A percentile compares a stretch with the other conserved stretches of the same genome.
phyloP scores from a whole-genome alignment of 75 land plant species.

The Cryptomeria japonica region DNA sequence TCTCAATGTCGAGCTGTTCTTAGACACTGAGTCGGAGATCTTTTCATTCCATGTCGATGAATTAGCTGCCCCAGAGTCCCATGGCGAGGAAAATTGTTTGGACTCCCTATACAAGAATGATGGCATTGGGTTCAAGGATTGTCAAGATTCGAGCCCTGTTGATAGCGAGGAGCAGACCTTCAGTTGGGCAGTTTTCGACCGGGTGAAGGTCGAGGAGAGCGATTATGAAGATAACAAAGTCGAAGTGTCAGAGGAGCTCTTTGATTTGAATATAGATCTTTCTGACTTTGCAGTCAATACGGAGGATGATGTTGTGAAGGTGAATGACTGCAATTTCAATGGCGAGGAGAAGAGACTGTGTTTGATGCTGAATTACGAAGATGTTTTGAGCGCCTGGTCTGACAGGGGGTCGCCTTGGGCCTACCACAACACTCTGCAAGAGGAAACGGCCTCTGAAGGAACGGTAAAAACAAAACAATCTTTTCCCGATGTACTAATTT shows the following conservation, averaged over 20 bases:
- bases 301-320: background rate
- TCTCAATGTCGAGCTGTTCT: background rate
- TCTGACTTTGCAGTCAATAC: background rate
- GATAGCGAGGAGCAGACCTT: background rate
- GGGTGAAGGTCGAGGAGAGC: background rate
- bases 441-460: background rate
- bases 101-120: no score
- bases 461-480: background rate
- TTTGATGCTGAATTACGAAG: conserved; percentile 32
- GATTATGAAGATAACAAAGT: background rate
- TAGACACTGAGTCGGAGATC: background rate
- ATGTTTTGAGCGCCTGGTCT: conserved; percentile 42
- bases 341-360: conserved; percentile 16
- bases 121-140: no score
- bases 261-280: background rate
- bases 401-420: conserved; percentile 29
- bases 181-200: conserved; percentile 6
- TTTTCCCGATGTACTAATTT: background rate
- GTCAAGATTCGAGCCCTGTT: background rate
- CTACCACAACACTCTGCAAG: background rate
- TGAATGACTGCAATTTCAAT: conserved; percentile 9
- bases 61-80: background rate
- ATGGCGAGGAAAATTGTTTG: background rate
- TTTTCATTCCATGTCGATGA: background rate
- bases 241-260: conserved; percentile 8